phyloP scores from a whole-genome alignment of 2,329 filamentous ascomycete genomes.

The Alternaria solani region DNA sequence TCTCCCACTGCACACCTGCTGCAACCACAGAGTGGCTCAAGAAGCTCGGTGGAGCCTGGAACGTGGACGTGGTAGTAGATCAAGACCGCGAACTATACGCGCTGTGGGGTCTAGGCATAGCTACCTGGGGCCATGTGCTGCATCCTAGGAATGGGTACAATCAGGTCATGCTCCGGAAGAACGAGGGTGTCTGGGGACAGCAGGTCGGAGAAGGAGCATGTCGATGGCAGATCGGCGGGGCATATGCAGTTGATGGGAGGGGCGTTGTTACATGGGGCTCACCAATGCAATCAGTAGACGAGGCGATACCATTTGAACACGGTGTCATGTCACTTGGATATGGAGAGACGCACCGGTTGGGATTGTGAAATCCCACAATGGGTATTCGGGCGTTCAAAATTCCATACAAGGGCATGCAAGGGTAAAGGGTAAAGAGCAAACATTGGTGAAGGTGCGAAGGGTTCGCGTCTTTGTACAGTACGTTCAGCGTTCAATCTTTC shows the following conservation, averaged over 20 bases:
- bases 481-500: not conserved
- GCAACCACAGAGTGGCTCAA: conserved; percentile 67
- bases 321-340: conserved; percentile 42
- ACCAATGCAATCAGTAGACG: conserved; percentile 48
- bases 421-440: not conserved
- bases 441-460: not conserved
- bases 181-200: conserved; percentile 47
- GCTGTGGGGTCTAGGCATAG: conserved; percentile 65
- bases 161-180: conserved; percentile 46
- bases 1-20: conserved; percentile 66
- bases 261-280: conserved; percentile 47
- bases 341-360: conserved; percentile 2
- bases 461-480: not conserved
- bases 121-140: conserved; percentile 45
- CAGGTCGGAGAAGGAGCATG: conserved; percentile 47
- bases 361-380: not conserved
- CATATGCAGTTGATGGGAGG: conserved; percentile 43
- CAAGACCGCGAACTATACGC: conserved; percentile 66
- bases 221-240: conserved; percentile 48
- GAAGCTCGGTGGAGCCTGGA: conserved; percentile 66
- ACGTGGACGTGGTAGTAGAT: conserved; percentile 64
- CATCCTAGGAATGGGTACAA: conserved; percentile 48
- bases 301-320: conserved; percentile 41
- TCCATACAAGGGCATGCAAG: not conserved
- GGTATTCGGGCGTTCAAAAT: not conserved